phyloP scores from a whole-genome alignment of 2,329 filamentous ascomycete genomes.

The Fulvia fulva region DNA sequence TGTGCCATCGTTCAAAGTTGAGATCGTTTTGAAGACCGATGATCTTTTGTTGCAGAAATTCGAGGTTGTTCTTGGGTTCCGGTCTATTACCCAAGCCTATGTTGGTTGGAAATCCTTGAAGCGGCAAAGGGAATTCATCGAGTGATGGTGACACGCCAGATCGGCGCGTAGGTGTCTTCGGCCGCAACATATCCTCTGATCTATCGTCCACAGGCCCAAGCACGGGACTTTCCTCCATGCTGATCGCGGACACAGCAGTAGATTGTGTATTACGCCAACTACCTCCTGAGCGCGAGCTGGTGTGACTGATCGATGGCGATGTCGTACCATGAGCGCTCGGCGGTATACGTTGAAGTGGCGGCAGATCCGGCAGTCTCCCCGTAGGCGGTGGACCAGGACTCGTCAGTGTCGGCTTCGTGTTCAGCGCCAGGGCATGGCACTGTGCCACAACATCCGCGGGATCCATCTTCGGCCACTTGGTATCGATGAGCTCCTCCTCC shows the following conservation, averaged over 20 bases:
- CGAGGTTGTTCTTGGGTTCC: constrained; percentile 36
- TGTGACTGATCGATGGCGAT: constrained; percentile 30
- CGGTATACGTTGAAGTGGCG: constrained; percentile 37
- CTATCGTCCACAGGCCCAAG: constrained; percentile 44
- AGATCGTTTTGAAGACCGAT: constrained; percentile 74
- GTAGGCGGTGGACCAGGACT: constrained; percentile 48
- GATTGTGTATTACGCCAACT: constrained; percentile 57
- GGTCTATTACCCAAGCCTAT: constrained; percentile 9
- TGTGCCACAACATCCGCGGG: constrained; percentile 75
- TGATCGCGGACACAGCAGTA: constrained; percentile 42
- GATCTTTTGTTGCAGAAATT: constrained; percentile 68
- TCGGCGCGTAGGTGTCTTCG: constrained; percentile 8
- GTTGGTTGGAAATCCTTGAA: not conserved
- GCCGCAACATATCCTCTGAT: constrained; percentile 15
- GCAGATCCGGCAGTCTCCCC: constrained; percentile 44
- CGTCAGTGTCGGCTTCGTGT: constrained; percentile 38
- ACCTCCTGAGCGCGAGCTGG: constrained; percentile 29
- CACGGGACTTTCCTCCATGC: constrained; percentile 57
- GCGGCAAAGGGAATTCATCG: constrained; percentile 28
- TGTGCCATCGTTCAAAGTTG: constrained; percentile 78
- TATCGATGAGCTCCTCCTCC: constrained; percentile 74
- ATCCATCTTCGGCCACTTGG: constrained; percentile 75
- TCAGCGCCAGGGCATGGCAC: constrained; percentile 66
- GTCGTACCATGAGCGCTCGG: constrained; percentile 27
- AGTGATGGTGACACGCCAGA: constrained; percentile 17